phyloP scores from a whole-genome alignment of 257 asterid species.

The Salvia rosmarinus region DNA sequence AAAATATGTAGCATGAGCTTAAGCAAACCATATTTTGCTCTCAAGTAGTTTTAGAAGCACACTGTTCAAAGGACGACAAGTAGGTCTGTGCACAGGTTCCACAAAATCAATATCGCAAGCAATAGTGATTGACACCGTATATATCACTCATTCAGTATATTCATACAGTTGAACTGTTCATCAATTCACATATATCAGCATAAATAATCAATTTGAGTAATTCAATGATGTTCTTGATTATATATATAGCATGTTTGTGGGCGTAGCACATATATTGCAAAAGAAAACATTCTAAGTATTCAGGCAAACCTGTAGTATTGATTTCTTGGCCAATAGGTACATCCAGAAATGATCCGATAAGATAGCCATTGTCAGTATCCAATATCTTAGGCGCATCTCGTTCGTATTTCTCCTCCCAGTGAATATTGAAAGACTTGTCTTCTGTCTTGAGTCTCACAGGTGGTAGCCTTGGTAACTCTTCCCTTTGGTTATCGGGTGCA shows the following conservation, averaged over 20 bases:
- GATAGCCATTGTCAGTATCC: slow-evolving; percentile 66
- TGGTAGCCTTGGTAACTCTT: slow-evolving; percentile 88
- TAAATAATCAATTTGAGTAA: not conserved
- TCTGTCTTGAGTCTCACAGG: slow-evolving; percentile 92
- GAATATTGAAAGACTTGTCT: slow-evolving; percentile 74
- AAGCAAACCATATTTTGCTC: slow-evolving; percentile 26
- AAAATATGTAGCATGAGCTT: not conserved
- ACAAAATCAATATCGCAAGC: slow-evolving; percentile 10
- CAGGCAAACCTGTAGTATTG: slow-evolving; percentile 62
- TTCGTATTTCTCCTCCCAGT: slow-evolving; percentile 90
- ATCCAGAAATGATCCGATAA: slow-evolving; percentile 90
- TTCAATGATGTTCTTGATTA: not conserved
- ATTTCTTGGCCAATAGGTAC: slow-evolving; percentile 95
- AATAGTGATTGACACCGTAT: slow-evolving; percentile 7
- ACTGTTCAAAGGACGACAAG: slow-evolving; percentile 15
- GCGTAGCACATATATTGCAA: not conserved
- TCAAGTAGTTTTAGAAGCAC: not conserved
- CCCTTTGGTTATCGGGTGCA: slow-evolving; percentile 68
- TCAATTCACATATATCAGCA: slow-evolving; percentile 12
- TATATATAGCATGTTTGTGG: not conserved
- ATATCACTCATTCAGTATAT: slow-evolving; percentile 15
- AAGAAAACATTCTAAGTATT: slow-evolving; percentile 29
- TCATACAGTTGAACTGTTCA: not conserved
- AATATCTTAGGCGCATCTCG: slow-evolving; percentile 62
- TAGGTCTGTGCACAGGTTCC: slow-evolving; percentile 6